These are phyloP conservation scores for Aspergillus carlsbadensis DNA, from an alignment of 495 filamentous ascomycete species.

Conservation along the genomic window DNA sequence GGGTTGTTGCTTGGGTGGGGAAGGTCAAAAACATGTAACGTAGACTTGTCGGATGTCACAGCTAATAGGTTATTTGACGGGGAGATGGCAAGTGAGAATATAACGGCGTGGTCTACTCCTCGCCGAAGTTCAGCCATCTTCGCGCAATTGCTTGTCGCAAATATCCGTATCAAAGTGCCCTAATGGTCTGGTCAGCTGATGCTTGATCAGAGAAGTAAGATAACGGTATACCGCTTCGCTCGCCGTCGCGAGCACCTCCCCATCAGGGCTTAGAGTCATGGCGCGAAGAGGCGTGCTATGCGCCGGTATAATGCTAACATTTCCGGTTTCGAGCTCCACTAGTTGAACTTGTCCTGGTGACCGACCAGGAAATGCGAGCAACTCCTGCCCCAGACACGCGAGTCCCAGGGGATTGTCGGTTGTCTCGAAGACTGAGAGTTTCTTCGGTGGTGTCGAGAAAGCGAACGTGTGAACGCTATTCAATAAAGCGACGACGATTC, in stretches of 20 bases:
- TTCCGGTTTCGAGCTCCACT: conserved; percentile 75
- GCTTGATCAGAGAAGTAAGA: background rate
- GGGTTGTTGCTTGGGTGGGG: conserved; percentile 39
- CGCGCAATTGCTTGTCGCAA: conserved; percentile 71
- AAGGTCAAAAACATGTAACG: conserved; percentile 87
- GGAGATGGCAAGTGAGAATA: conserved; percentile 85
- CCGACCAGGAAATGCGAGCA: conserved; percentile 79
- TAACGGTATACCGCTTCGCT: conserved; percentile 69
- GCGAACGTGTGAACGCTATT: conserved; percentile 84
- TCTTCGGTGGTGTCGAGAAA: conserved; percentile 72
- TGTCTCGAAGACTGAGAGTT: conserved; percentile 77
- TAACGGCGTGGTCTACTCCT: conserved; percentile 81
- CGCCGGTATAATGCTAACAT: conserved; percentile 92
- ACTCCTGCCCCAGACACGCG: conserved; percentile 69
- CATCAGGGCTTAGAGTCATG: conserved; percentile 77
- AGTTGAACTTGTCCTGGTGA: conserved; percentile 89
- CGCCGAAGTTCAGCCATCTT: conserved; percentile 80
- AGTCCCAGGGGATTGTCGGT: conserved; percentile 82
- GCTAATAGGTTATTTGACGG: conserved; percentile 76
- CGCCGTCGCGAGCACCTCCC: conserved; percentile 82
- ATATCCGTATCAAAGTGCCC: conserved; percentile 88
- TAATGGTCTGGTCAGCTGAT: conserved; percentile 27
- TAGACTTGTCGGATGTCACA: conserved; percentile 96
- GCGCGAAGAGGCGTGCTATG: conserved; percentile 77
- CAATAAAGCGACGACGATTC: conserved; percentile 77